phyloP scores from a whole-genome alignment of 2,329 filamentous ascomycete species.

The Arthrobotrys musiformis region DNA sequence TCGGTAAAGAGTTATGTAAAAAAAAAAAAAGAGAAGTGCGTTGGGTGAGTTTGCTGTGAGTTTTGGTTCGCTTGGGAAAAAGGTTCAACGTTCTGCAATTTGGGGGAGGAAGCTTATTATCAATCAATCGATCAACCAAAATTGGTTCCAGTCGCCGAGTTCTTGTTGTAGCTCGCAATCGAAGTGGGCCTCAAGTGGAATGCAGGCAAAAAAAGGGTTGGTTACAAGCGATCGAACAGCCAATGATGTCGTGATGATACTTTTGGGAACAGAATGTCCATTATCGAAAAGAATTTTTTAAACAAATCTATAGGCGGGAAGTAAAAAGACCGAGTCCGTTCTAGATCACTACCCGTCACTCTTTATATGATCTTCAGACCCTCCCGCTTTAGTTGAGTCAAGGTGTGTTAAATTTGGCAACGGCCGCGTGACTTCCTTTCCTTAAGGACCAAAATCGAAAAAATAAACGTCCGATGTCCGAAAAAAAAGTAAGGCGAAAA shows the following conservation, averaged over 20 bases:
- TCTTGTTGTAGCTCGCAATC: neutral
- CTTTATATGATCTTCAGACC: neutral
- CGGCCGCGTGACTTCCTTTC: constrained; percentile 19
- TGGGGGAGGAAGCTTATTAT: neutral
- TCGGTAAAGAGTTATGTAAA: neutral
- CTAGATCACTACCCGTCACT: neutral
- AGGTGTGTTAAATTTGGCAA: constrained; percentile 10
- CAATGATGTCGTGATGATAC: constrained; percentile 34
- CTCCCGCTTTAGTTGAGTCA: neutral
- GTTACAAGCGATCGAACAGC: constrained; percentile 10
- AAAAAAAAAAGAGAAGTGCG: neutral
- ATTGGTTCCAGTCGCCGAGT: neutral
- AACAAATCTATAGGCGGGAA: neutral
- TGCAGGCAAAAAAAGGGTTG: neutral
- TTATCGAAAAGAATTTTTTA: constrained; percentile 15
- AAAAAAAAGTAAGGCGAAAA: no score
- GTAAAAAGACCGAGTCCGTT: neutral
- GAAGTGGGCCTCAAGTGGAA: neutral
- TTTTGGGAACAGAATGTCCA: constrained; percentile 10
- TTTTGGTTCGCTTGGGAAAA: constrained; percentile 13
- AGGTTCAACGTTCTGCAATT: no score
- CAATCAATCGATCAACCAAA: neutral
- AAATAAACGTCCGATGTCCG: neutral
- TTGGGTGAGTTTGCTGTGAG: constrained; percentile 19
- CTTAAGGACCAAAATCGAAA: neutral